These are phyloP conservation scores for Cephaloascus fragrans DNA, from an alignment of 805 yeast genomes.

Conservation along the genomic window DNA sequence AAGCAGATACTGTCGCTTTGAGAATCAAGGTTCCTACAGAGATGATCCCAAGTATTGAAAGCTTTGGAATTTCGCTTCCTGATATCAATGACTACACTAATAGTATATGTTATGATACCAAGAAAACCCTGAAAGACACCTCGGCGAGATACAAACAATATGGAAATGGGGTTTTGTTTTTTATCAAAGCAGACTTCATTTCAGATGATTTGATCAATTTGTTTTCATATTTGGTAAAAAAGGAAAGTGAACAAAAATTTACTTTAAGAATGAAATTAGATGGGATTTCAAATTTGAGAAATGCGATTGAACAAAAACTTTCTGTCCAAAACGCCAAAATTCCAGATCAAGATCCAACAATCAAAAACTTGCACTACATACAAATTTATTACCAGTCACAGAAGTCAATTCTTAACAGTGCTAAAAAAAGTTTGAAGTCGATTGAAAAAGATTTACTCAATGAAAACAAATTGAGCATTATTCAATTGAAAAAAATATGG, in stretches of 20 bases:
- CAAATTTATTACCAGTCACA: slow-evolving; percentile 39
- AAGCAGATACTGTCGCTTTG: slow-evolving; percentile 49
- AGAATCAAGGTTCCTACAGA: slow-evolving; percentile 42
- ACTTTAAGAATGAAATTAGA: slow-evolving; percentile 50
- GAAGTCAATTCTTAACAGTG: slow-evolving; percentile 29
- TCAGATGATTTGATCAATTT: slow-evolving; percentile 38
- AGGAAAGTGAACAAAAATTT: slow-evolving; percentile 33
- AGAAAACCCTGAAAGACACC: slow-evolving; percentile 1
- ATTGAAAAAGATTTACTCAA: slow-evolving; percentile 35
- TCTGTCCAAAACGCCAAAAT: slow-evolving; percentile 24
- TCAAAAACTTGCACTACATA: slow-evolving; percentile 5
- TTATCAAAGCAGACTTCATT: slow-evolving; percentile 20
- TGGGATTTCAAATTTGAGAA: slow-evolving; percentile 45
- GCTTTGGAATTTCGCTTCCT: slow-evolving; percentile 27
- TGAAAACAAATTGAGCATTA: slow-evolving; percentile 30
- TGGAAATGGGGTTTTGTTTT: slow-evolving; percentile 28
- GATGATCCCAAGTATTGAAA: slow-evolving; percentile 18
- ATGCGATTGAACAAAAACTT: slow-evolving; percentile 43
- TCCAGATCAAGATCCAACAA: slow-evolving; percentile 1
- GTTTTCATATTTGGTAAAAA: slow-evolving; percentile 44
- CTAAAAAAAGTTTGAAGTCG: slow-evolving; percentile 34
- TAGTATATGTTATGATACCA: slow-evolving; percentile 3
- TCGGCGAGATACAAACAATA: slow-evolving; percentile 6
- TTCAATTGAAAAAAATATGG: slow-evolving; percentile 49
- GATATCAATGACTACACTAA: slow-evolving; percentile 25